phyloP scores from a whole-genome alignment of 2,329 filamentous ascomycete genomes.

The Falciphora oryzae region DNA sequence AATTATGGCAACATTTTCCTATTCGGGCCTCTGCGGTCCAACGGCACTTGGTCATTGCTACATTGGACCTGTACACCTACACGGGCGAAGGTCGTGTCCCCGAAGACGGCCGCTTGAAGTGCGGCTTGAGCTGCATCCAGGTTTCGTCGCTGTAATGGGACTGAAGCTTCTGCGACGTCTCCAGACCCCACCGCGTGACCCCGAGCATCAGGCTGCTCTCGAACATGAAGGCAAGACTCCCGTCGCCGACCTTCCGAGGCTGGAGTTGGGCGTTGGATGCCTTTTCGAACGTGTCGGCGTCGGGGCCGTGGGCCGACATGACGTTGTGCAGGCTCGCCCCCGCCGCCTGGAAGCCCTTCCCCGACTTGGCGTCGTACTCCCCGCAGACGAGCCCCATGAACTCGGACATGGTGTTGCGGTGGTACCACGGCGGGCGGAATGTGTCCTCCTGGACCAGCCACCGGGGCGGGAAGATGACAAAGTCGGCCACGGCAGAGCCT shows the following conservation, averaged over 20 bases:
- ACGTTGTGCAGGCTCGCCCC: slow-evolving; percentile 63
- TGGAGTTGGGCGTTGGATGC: slow-evolving; percentile 48
- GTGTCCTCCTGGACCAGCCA: slow-evolving; percentile 66
- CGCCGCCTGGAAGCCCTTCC: slow-evolving; percentile 51
- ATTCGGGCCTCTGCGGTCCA: no score
- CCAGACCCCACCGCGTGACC: slow-evolving; percentile 63
- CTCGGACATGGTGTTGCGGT: slow-evolving; percentile 62
- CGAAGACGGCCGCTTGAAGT: no score
- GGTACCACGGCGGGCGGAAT: slow-evolving; percentile 68
- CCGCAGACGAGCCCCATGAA: slow-evolving; percentile 44
- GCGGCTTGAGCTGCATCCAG: slow-evolving; percentile 41
- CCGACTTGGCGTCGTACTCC: slow-evolving; percentile 58
- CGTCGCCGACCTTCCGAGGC: slow-evolving; percentile 52
- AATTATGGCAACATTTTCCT: no score
- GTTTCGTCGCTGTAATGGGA: slow-evolving; percentile 73
- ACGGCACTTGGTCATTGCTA: no score
- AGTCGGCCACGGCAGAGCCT: slow-evolving; percentile 62
- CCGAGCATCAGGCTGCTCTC: slow-evolving; percentile 65
- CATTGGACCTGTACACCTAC: no score
- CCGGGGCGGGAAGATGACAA: slow-evolving; percentile 66
- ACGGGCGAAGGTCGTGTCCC: no score
- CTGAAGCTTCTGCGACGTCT: slow-evolving; percentile 53
- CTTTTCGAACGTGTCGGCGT: slow-evolving; percentile 49
- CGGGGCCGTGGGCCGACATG: slow-evolving; percentile 63
- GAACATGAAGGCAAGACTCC: slow-evolving; percentile 64